Conservation (phyloP, 192 early-diverging fungal species). For the Linderina pennispora region DNA sequence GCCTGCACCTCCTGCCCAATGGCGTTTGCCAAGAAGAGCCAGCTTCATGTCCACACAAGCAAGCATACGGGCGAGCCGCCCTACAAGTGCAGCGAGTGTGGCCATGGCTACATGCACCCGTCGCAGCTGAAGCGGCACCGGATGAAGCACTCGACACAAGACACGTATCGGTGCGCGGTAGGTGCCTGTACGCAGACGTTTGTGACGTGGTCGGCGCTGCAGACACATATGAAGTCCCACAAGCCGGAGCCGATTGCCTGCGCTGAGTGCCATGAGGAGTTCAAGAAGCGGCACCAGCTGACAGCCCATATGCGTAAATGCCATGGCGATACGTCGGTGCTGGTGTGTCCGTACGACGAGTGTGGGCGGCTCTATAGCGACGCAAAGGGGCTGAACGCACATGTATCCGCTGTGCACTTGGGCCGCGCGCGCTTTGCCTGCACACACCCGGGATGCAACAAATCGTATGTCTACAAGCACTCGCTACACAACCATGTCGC, state of each 20-base stretch:
- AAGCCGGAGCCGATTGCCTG: constrained; percentile 12
- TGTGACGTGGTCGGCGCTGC: constrained; percentile 44
- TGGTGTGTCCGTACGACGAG: constrained; percentile 22
- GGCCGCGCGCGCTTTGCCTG: constrained; percentile 13
- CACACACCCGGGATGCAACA: constrained; percentile 14
- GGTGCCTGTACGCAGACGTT: constrained; percentile 17
- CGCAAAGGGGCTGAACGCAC: constrained; percentile 14
- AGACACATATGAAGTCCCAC: constrained; percentile 32
- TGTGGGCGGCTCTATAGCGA: constrained; percentile 41
- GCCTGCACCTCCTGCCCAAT: constrained; percentile 29
- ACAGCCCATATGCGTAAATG: constrained; percentile 24
- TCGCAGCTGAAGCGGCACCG: constrained; percentile 34
- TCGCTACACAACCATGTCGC: constrained; percentile 18
- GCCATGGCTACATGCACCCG: constrained; percentile 31
- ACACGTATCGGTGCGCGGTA: constrained; percentile 33
- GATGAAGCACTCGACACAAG: constrained; percentile 8
- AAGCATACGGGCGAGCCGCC: constrained; percentile 37
- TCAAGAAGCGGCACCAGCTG: constrained; percentile 21
- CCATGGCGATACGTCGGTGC: constrained; percentile 20
- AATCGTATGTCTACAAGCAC: constrained; percentile 21
- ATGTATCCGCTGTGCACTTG: constrained; percentile 30
- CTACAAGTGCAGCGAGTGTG: constrained; percentile 30
- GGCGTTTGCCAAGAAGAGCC: constrained; percentile 43
- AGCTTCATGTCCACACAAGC: constrained; percentile 38
- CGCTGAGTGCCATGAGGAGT: constrained; percentile 18